Base-by-base conservation (phyloP, 441 rosid genomes). In the Adansonia grandidieri region DNA sequence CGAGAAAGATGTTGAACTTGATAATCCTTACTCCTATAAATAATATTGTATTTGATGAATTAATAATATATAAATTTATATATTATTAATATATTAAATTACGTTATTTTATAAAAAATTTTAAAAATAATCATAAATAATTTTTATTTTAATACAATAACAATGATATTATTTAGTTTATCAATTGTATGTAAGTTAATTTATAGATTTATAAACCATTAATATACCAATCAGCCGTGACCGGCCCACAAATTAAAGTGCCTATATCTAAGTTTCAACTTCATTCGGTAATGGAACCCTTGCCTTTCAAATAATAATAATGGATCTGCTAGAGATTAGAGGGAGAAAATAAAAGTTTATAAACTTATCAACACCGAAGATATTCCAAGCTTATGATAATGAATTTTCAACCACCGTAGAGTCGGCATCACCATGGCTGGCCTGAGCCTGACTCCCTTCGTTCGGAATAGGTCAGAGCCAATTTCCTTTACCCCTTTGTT, bases 361-460 rank as follows among this genome's bases (percentile, higher is more conserved):
- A 32, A 63, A 11, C 17, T n/a, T 17, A 56, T 56, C 61, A 56
- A 17, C 7, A 28, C 32, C 9, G 54, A 60, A 9, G 3, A 58
- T 58, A 40, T 47, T 19, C 60, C 67, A 44, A 71, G 60, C 5
- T 50, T 58, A 19, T 4, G 73, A 81, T 0, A 79, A 65, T 32
- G 81, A 77, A 54, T 58, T 40, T 65, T 24, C 80, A 79, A 79
- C 81, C 0, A 70, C 77, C 60, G 3, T 22, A 3, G 6, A 45
- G 40, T 37, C n/a, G n/a, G 44, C 8, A 14, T 22, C 51, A 5
- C 19, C 15, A 51, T 37, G 24, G 56, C 20, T 17, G 32, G 32
- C 32, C 32, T 28, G 1, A 28, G 32, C 32, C 32, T 8, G 47
- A 32, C 45, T n/a, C 6, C 44, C 37, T 6, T 58, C 24, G 17